Base-by-base conservation (phyloP, 2,329 filamentous ascomycete species). In the Aspergillus luchuensis region DNA sequence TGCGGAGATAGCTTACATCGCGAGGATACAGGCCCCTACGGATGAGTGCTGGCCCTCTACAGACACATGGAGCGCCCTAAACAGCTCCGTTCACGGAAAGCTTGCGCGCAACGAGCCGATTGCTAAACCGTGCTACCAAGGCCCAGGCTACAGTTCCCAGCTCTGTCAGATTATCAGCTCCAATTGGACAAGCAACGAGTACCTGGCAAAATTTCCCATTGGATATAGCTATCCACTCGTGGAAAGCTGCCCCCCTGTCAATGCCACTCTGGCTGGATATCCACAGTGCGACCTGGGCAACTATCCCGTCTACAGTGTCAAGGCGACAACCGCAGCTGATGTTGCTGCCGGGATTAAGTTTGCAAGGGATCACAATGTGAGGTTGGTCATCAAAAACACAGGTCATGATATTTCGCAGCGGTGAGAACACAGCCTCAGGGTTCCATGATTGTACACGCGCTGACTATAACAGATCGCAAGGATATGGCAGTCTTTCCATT, bases 21-120 rank as follows among this genome's bases (percentile, higher is more conserved):
- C 2, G 28, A 5, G 8, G 28, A 11, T 10, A 10, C 19, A 60
- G 58, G 48, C 48, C 8, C 58, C 58, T 41, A 47, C n/a, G 1
- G 39, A 60, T 25, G 25, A 57, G 17, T 60, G 75, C 66, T 87
- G 85, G 83, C 85, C 85, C 0, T 69, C 71, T 0, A 21, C 59
- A 1, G 49, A 67, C 0, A 67, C 73, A 6, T 87, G 85, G 84
- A 63, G 68, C 10, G 54, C 66, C 0, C 76, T 87, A 56, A 85
- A 87, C 67, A 53, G 64, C 5, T 80, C 83, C 1, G 72, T 86
- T 0, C 69, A 71, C 21, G 82, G 81, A 7, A 73, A 72, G 8
- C 73, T 87, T 15, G 74, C 86, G 47, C 74, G 77, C 11, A 84
- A 80, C 0, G 69, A 80, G 3, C 84, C 85, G 0, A 66, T 85